Percentiles rank a stretch among this genome's conserved stretches.
phyloP scores from a whole-genome alignment of 352 stramenopile species.

The Pythium brachiatum region DNA sequence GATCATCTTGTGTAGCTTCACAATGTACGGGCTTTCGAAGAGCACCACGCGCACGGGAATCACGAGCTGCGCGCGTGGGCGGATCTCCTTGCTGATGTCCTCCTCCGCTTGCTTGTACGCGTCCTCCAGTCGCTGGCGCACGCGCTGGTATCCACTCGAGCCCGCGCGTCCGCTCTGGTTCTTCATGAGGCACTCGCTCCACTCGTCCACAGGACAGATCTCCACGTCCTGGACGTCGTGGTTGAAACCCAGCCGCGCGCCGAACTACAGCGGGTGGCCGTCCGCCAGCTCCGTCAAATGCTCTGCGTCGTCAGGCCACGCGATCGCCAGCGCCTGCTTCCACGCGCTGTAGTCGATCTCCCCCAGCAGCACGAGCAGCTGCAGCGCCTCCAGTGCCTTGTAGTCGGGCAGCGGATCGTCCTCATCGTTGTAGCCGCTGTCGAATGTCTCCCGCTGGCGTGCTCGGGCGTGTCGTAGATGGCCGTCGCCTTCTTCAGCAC shows the following conservation, averaged over 20 bases:
- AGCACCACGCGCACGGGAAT: neutral
- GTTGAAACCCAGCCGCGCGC: neutral
- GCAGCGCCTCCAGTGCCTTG: neutral
- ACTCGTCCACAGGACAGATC: conserved; percentile 1
- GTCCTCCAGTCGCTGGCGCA: conserved; percentile 4
- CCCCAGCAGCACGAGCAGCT: conserved; percentile 1
- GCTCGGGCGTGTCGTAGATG: conserved; percentile 1
- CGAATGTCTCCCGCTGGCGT: neutral
- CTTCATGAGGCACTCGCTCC: neutral
- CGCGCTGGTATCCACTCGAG: neutral
- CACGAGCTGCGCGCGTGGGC: neutral
- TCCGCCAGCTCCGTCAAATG: neutral
- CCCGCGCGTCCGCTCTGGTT: neutral
- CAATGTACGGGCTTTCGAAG: neutral
- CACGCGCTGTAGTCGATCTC: neutral
- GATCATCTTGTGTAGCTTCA: neutral
- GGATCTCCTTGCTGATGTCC: neutral
- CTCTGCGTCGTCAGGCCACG: neutral
- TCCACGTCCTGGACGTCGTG: neutral
- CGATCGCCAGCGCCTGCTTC: neutral
- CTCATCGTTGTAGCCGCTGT: neutral
- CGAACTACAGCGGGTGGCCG: neutral
- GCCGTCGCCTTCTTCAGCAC: neutral
- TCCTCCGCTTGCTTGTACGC: neutral
- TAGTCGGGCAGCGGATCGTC: neutral